Percentiles rank a stretch among this genome's conserved stretches.
These are phyloP conservation scores for Yamadazyma akitaensis DNA, from an alignment of 805 yeast genomes.

Conservation along the genomic window DNA sequence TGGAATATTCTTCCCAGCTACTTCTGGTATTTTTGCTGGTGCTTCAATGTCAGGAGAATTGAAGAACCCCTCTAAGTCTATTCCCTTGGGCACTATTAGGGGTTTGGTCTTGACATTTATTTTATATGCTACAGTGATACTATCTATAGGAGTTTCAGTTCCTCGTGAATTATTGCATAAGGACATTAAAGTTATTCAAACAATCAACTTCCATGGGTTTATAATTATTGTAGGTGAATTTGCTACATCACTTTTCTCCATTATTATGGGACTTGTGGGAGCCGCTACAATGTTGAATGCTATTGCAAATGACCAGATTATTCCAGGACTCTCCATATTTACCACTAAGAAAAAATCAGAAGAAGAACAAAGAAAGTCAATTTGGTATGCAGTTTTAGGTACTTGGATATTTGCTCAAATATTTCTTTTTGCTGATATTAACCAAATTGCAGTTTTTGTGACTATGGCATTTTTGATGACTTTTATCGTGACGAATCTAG, in stretches of 20 bases:
- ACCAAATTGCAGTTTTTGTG: conserved; percentile 89
- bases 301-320: conserved; percentile 78
- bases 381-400: conserved; percentile 60
- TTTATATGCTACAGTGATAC: conserved; percentile 74
- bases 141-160: conserved; percentile 74
- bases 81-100: conserved; percentile 90
- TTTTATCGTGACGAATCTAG: conserved; percentile 87
- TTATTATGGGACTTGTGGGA: conserved; percentile 93
- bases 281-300: conserved; percentile 92
- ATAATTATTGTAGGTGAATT: conserved; percentile 84
- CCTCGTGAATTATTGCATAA: conserved; percentile 74
- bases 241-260: conserved; percentile 86
- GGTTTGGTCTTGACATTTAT: conserved; percentile 77
- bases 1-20: conserved; percentile 96
- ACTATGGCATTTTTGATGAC: conserved; percentile 98
- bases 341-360: conserved; percentile 38
- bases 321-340: conserved; percentile 74
- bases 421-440: conserved; percentile 85
- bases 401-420: conserved; percentile 84
- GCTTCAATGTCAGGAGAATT: conserved; percentile 98
- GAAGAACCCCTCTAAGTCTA: conserved; percentile 77
- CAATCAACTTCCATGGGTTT: conserved; percentile 65
- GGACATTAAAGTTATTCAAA: conserved; percentile 84
- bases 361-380: conserved; percentile 47
- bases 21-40: conserved; percentile 98